Conservation (phyloP, 2,329 filamentous ascomycete genomes). For the Aspergillus cejpii region DNA sequence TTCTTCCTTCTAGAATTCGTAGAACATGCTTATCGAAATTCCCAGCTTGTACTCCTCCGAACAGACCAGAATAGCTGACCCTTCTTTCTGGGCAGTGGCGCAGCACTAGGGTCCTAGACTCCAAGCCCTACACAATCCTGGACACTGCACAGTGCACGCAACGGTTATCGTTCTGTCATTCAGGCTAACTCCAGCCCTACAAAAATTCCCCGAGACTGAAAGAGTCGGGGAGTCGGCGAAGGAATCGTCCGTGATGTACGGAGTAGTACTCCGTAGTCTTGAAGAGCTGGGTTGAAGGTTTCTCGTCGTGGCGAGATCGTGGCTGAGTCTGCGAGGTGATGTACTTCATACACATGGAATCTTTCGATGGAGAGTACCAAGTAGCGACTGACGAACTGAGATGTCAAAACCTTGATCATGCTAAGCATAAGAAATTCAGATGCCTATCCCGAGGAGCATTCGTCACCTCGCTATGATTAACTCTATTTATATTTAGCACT, state of each 20-base stretch:
- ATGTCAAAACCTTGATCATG: neutral
- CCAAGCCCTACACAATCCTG: neutral
- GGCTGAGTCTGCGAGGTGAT: slow-evolving; percentile 1
- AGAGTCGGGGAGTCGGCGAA: too few species aligned
- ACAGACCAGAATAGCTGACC: neutral
- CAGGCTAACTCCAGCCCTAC: too few species aligned
- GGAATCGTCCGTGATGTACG: too few species aligned
- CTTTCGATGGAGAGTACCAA: neutral
- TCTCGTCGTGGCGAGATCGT: neutral
- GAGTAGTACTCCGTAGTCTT: too few species aligned
- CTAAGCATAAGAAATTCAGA: neutral
- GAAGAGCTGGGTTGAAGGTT: neutral
- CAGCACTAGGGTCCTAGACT: neutral
- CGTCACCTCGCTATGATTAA: neutral
- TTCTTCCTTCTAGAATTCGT: neutral
- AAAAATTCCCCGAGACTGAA: too few species aligned
- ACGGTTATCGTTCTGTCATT: too few species aligned
- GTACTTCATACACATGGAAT: neutral
- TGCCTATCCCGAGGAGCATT: neutral
- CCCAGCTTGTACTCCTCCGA: neutral
- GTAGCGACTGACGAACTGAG: neutral
- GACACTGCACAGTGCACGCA: neutral
- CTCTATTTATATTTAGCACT: neutral
- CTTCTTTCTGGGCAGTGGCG: neutral
- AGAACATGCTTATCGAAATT: neutral